Evolutionary conservation across 164 flowering plant genomes (phyloP).

Genomic region (Litsea cubeba): DNA sequence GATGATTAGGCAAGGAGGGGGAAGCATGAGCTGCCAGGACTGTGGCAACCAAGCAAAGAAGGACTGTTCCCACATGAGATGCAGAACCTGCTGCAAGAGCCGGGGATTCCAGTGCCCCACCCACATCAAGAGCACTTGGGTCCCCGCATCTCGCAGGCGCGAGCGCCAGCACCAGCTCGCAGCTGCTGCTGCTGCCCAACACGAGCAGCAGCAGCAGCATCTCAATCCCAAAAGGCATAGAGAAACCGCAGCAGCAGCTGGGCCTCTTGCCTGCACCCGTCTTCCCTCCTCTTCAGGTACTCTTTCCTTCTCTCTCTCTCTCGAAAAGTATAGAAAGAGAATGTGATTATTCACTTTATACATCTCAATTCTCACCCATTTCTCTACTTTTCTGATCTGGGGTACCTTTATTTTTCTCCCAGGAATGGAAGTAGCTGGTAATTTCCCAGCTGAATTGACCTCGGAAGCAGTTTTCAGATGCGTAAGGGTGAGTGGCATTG

Average conservation of each 20-base stretch:
- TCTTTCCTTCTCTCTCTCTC: background rate
- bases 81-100: slow-evolving; percentile 83
- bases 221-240: slow-evolving; percentile 45
- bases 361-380: background rate
- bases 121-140: slow-evolving; percentile 87
- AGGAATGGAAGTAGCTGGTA: slow-evolving; percentile 61
- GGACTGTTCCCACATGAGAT: slow-evolving; percentile 66
- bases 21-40: slow-evolving; percentile 58
- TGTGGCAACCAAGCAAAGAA: slow-evolving; percentile 92
- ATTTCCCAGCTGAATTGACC: slow-evolving; percentile 66
- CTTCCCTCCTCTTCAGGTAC: slow-evolving; percentile 45
- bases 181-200: slow-evolving; percentile 6
- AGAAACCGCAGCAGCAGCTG: slow-evolving; percentile 32
- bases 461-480: slow-evolving; percentile 68
- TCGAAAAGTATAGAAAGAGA: slow-evolving; percentile 5
- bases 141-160: slow-evolving; percentile 70
- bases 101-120: slow-evolving; percentile 71
- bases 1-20: slow-evolving; percentile 34
- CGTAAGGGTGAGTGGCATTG: slow-evolving; percentile 58
- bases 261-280: slow-evolving; percentile 42
- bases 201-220: slow-evolving; percentile 23
- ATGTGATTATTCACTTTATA: background rate
- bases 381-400: background rate
- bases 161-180: slow-evolving; percentile 60
- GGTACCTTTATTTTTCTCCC: slow-evolving; percentile 1